Percentiles rank a stretch among this genome's conserved stretches.
These are phyloP conservation scores for Phytophthora chlamydospora DNA, from an alignment of 352 stramenopile species.

Conservation along the genomic window DNA sequence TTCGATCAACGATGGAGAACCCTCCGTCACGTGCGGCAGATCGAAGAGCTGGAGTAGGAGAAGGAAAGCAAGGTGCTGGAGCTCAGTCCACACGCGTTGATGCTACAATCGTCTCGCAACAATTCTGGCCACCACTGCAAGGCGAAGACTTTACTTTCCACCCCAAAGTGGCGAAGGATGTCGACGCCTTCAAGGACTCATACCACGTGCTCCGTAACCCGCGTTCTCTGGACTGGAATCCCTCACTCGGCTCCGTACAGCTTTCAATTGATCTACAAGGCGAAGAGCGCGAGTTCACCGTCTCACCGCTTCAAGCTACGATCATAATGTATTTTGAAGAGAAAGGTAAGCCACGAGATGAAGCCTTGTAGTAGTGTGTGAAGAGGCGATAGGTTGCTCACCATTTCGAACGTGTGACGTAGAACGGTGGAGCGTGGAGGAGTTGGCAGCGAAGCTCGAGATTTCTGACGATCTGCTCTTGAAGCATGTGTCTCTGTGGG, in stretches of 20 bases:
- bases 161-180: slow-evolving; percentile 68
- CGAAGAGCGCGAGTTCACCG: slow-evolving; percentile 84
- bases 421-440: slow-evolving; percentile 67
- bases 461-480: slow-evolving; percentile 62
- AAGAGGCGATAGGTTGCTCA: neutral
- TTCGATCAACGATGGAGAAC: slow-evolving; percentile 58
- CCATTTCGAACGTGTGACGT: slow-evolving; percentile 6
- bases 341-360: slow-evolving; percentile 50
- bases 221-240: slow-evolving; percentile 93
- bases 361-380: neutral
- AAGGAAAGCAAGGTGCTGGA: neutral
- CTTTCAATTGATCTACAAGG: slow-evolving; percentile 90
- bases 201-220: slow-evolving; percentile 96
- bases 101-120: slow-evolving; percentile 95
- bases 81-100: slow-evolving; percentile 57
- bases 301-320: slow-evolving; percentile 93
- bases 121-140: slow-evolving; percentile 98
- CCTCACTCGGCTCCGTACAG: slow-evolving; percentile 89
- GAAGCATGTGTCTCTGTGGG: slow-evolving; percentile 70
- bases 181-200: slow-evolving; percentile 90
- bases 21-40: slow-evolving; percentile 3
- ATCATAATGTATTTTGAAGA: slow-evolving; percentile 97
- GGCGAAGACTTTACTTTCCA: slow-evolving; percentile 93
- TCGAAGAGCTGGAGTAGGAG: slow-evolving; percentile 2
- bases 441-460: slow-evolving; percentile 65